phyloP scores from a whole-genome alignment of 768 basidiomycete genomes.

The Pleurotus djamor region DNA sequence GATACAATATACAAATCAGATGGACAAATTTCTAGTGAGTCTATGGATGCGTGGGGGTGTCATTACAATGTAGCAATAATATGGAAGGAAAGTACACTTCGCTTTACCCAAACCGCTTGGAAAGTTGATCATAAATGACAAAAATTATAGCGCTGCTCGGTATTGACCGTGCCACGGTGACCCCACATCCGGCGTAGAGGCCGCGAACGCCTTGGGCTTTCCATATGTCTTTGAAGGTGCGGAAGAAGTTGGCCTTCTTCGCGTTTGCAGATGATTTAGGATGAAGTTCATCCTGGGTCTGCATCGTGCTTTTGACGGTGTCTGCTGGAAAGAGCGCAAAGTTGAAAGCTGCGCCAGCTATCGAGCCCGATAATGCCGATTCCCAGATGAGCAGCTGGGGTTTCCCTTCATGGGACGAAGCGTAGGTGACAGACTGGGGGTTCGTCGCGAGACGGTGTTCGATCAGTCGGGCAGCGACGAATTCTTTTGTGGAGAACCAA shows the following conservation, averaged over 20 bases:
- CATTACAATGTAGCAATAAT: too few species aligned
- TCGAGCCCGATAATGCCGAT: constrained; percentile 75
- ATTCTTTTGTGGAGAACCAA: constrained; percentile 88
- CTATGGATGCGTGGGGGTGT: too few species aligned
- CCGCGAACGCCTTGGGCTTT: constrained; percentile 70
- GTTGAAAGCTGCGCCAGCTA: constrained; percentile 78
- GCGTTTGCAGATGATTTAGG: constrained; percentile 20
- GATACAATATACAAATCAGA: too few species aligned
- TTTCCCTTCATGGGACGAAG: constrained; percentile 2
- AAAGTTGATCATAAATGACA: constrained; percentile 79
- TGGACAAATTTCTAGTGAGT: too few species aligned
- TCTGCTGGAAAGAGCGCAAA: constrained; percentile 88
- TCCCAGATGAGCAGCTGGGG: constrained; percentile 60
- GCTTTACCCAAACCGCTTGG: constrained; percentile 32
- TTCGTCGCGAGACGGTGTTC: constrained; percentile 31
- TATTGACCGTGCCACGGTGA: constrained; percentile 79
- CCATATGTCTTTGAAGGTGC: constrained; percentile 71
- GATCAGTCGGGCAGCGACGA: constrained; percentile 63
- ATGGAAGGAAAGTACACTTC: too few species aligned
- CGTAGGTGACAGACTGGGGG: constrained; percentile 11
- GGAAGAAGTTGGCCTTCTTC: constrained; percentile 44
- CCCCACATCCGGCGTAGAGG: constrained; percentile 85
- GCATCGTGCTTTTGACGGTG: constrained; percentile 86
- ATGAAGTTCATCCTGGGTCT: constrained; percentile 83
- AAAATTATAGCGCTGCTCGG: constrained; percentile 91